Base-by-base conservation (phyloP, 495 filamentous ascomycete genomes). In the Talaromyces proteolyticus region DNA sequence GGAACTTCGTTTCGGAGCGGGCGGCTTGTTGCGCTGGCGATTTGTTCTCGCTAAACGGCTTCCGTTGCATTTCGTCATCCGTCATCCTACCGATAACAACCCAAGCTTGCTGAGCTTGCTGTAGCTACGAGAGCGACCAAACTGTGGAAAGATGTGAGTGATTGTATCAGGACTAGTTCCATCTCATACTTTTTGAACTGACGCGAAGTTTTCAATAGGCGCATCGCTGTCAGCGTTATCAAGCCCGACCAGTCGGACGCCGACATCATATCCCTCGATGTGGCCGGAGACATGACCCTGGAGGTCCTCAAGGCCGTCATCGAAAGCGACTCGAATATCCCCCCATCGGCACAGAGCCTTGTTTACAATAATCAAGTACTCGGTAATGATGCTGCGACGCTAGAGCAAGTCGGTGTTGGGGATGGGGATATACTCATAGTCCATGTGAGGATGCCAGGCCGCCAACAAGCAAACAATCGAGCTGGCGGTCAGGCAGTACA, bases 361-460 rank as follows among this genome's bases (percentile, higher is more conserved):
- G 93, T 91, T 65, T 89, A 91, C 71, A 96, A 97, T 61, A 91
- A 91, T 50, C 80, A 82, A 40, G 80, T 93, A 19, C 82, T 98
- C 44, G 72, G 66, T 41, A 84, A 89, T 63, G 84, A 91, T 54
- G 64, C 76, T 21, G 86, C 87, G 63, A 95, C 89, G 5, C 76
- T 98, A 43, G 77, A 86, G 48, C 78, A 93, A 54, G 80, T 88
- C n/a, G 78, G 85, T 8, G 87, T 98, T 56, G 80, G 73, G 22
- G 88, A 95, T 67, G 90, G 90, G 45, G 94, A 96, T 53, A 91
- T 98, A 89, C 74, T 98, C 34, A 89, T 86, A 11, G 76, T 96
- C 45, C 86, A 92, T 62, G 82, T 92, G 52, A 76, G 77, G 43
- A 47, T 67, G 36, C 57, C 56, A 19, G 44, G 47, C 7, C 55